Base-by-base conservation (phyloP, 2,329 filamentous ascomycete genomes). In the Graphium sp. region DNA sequence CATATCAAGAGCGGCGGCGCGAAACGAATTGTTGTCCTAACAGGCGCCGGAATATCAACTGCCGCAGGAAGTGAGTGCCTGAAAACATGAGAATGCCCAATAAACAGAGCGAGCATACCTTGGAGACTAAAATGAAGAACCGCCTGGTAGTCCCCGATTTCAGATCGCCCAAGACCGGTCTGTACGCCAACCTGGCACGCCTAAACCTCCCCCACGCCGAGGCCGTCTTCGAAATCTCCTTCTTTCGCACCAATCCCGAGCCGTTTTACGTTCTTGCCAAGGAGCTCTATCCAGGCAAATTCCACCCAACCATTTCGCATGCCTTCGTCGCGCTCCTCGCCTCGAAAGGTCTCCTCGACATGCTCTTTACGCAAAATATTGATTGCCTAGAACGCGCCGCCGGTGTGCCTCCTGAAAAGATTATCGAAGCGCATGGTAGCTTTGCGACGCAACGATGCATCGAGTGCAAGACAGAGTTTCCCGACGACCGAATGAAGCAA, bases 341-440 rank as follows among this genome's bases (percentile, higher is more conserved):
- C 32, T 60, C 74, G 34, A 93, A 91, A 53, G 72, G 70, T 4
- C 58, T 87, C 22, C 58, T 98, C 15, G 58, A 77, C 38, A 89
- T 84, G 59, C 68, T 89, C 30, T 98, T 95, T 50, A 94, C 89
- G 1, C 89, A 98, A 47, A 98, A 98, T 45, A 95, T 98, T 39
- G 89, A 98, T 55, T 93, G 84, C 43, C 64, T 98, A 9, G 89
- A 98, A 53, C 71, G 85, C 14, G 65, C 70, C 39, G 89, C 87
- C 9, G 89, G 89, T 16, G 74, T 98, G 1, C 80, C 84, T 0
- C 63, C 58, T 0, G 73, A 87, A 3, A 74, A 68, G 49, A 85
- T 98, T 28, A 64, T 98, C 18, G 87, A 95, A 52, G 89, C 89
- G 0, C 89, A 98, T 49, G 89, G 89, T 25, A 93, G 83, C 48